Conservation (phyloP, 1,284 basidiomycete genomes). For the Pascua sp. region DNA sequence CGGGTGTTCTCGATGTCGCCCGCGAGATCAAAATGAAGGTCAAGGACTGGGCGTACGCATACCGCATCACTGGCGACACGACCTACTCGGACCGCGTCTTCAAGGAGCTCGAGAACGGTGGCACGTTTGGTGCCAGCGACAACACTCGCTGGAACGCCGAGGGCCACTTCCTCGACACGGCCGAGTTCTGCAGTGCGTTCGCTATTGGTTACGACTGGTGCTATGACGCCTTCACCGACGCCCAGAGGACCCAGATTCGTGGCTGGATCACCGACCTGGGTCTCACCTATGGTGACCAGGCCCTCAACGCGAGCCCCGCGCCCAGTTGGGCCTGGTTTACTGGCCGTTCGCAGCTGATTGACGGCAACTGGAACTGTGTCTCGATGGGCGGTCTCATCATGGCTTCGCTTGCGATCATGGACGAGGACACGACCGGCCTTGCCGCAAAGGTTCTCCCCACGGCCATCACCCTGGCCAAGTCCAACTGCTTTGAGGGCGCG, state of each 20-base stretch:
- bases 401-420: conserved; percentile 83
- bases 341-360: conserved; percentile 35
- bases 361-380: conserved; percentile 95
- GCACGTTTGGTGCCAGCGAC: conserved; percentile 59
- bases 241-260: conserved; percentile 69
- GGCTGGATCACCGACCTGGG: conserved; percentile 76
- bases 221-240: conserved; percentile 74
- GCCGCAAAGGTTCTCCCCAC: conserved; percentile 1
- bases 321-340: conserved; percentile 54
- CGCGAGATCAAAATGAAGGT: conserved; percentile 84
- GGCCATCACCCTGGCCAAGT: conserved; percentile 34
- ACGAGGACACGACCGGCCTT: conserved; percentile 62
- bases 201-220: conserved; percentile 94
- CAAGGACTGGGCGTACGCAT: conserved; percentile 91
- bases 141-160: conserved; percentile 67
- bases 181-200: conserved; percentile 80
- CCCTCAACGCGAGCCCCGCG: conserved; percentile 50
- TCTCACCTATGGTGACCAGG: conserved; percentile 61
- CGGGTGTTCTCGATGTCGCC: conserved; percentile 89
- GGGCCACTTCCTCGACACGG: conserved; percentile 87
- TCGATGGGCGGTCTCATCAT: conserved; percentile 88
- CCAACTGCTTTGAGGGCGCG: conserved; percentile 68
- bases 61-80: conserved; percentile 83
- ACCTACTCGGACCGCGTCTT: conserved; percentile 77
- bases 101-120: conserved; percentile 59